These are phyloP conservation scores for Sporothrix curviconia DNA, from an alignment of 2,329 filamentous ascomycete genomes.

Conservation along the genomic window DNA sequence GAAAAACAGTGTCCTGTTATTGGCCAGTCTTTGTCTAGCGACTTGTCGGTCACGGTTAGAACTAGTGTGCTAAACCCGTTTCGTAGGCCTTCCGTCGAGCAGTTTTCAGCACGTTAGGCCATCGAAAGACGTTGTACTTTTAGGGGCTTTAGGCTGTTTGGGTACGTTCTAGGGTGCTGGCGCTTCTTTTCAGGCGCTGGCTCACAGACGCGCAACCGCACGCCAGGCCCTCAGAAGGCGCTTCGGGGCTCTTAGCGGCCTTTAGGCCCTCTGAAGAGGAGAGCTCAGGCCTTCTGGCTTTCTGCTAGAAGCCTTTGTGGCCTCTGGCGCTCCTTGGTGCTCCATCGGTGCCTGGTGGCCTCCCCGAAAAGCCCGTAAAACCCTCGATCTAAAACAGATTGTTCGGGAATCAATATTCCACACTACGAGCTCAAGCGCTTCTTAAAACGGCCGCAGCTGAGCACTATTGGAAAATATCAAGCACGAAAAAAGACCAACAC, in stretches of 20 bases:
- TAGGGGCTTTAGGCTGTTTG: too few species aligned
- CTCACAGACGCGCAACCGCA: too few species aligned
- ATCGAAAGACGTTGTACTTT: not conserved
- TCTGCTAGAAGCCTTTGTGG: not conserved
- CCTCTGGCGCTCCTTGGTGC: too few species aligned
- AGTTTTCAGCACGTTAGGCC: too few species aligned
- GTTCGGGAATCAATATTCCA: constrained; percentile 3
- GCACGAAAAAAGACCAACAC: not conserved
- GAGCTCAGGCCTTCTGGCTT: not conserved
- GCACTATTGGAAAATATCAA: not conserved
- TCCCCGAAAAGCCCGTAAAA: too few species aligned
- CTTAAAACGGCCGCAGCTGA: not conserved
- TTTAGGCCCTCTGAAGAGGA: not conserved
- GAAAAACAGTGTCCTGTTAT: not conserved
- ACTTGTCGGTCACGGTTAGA: not conserved
- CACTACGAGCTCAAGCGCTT: not conserved
- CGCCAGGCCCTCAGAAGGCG: not conserved
- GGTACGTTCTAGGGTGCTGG: too few species aligned
- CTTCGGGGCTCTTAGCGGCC: not conserved
- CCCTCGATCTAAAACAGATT: not conserved
- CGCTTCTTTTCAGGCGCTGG: too few species aligned
- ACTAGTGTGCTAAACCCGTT: too few species aligned
- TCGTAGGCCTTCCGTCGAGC: too few species aligned
- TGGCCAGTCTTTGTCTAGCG: not conserved
- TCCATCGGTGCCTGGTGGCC: too few species aligned